phyloP scores from a whole-genome alignment of 306 rosid genomes.

The Rosa chinensis region DNA sequence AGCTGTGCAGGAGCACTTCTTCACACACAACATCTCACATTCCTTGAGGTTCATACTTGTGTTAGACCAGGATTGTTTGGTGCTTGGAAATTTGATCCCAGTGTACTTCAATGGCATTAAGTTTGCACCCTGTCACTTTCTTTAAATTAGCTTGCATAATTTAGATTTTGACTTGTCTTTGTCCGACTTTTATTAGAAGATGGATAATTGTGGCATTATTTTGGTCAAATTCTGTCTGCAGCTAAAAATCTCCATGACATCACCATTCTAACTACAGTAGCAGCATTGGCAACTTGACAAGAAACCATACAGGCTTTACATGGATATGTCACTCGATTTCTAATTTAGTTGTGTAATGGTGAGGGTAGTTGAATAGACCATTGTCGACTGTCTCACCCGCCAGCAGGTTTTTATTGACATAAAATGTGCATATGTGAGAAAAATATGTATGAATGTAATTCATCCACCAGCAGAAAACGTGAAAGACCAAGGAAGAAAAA shows the following conservation, averaged over 20 bases:
- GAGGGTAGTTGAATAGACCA: neutral
- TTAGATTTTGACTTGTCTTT: neutral
- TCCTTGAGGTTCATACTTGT: neutral
- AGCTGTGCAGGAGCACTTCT: too few relatives aligned
- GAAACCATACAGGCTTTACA: neutral
- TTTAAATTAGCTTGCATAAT: neutral
- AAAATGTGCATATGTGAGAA: too few relatives aligned
- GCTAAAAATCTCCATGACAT: neutral
- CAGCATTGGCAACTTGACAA: neutral
- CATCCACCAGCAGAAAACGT: too few relatives aligned
- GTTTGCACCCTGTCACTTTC: too few relatives aligned
- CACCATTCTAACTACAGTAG: neutral
- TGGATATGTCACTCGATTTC: too few relatives aligned
- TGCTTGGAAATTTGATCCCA: neutral
- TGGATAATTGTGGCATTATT: neutral
- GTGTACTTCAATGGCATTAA: too few relatives aligned
- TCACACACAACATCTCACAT: too few relatives aligned
- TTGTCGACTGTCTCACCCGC: too few relatives aligned
- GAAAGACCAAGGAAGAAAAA: too few relatives aligned
- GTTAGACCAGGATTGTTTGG: neutral
- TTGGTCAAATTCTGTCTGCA: neutral
- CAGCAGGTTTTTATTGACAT: too few relatives aligned
- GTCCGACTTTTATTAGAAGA: neutral
- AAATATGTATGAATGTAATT: too few relatives aligned
- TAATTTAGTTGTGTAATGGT: neutral